Evolutionary conservation across 1,284 basidiomycete genomes (phyloP).

Genomic region (Uromyces viciae-fabae): DNA sequence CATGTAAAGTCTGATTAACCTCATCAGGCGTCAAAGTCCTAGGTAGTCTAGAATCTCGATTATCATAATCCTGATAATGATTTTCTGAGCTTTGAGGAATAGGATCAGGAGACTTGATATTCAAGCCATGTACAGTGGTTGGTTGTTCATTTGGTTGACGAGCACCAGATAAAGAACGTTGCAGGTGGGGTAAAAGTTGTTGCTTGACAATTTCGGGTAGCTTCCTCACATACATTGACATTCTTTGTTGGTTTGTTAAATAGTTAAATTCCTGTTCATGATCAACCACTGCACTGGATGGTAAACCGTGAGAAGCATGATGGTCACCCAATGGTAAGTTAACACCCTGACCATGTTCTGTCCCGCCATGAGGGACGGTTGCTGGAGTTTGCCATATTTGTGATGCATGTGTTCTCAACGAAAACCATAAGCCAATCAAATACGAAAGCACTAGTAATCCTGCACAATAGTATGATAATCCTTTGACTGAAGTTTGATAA

Average conservation of each 20-base stretch:
- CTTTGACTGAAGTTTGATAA: conserved; percentile 91
- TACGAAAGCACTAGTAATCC: conserved; percentile 89
- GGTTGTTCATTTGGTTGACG: background rate
- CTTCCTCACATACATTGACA: conserved; percentile 43
- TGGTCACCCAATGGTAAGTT: conserved; percentile 2
- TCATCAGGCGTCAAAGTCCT: conserved; percentile 38
- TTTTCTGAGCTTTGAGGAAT: background rate
- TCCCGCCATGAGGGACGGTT: conserved; percentile 65
- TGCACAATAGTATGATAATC: conserved; percentile 91
- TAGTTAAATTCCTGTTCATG: conserved; percentile 8
- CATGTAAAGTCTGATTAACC: conserved; percentile 35
- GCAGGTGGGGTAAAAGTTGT: conserved; percentile 51
- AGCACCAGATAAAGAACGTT: conserved; percentile 1
- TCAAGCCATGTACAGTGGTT: background rate
- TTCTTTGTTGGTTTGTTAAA: conserved; percentile 32
- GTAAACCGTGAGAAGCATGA: no score
- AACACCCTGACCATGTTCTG: conserved; percentile 51
- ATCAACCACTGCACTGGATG: background rate
- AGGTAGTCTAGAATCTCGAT: background rate
- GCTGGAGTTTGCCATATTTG: conserved; percentile 94
- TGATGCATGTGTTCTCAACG: conserved; percentile 90
- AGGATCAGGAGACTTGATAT: background rate
- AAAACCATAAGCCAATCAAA: conserved; percentile 96
- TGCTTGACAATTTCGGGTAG: conserved; percentile 52
- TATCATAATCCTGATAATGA: background rate